A percentile compares a stretch with the other conserved stretches of the same genome.
Evolutionary conservation across 345 rosid species (phyloP).

Genomic region (Dipteronia dyeriana): DNA sequence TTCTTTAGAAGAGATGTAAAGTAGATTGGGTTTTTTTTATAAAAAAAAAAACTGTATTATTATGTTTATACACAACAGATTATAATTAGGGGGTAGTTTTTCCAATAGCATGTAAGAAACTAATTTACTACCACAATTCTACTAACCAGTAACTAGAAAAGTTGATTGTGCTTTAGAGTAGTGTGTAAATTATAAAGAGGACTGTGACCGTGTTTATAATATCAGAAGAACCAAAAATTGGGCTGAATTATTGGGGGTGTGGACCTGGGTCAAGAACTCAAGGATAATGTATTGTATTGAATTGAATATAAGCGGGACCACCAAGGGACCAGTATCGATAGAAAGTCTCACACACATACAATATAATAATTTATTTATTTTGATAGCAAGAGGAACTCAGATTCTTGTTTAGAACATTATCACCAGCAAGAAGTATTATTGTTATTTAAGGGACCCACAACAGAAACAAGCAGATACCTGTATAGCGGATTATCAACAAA

Average conservation of each 20-base stretch:
- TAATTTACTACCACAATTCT: too few relatives aligned
- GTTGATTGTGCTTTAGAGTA: not conserved
- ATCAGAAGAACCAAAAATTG: not conserved
- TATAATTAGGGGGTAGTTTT: too few relatives aligned
- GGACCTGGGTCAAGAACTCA: not conserved
- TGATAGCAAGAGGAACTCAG: slow-evolving; percentile 24
- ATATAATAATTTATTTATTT: too few relatives aligned
- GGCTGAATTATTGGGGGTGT: slow-evolving; percentile 14
- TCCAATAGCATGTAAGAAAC: too few relatives aligned
- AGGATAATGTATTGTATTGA: slow-evolving; percentile 11
- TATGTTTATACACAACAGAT: too few relatives aligned
- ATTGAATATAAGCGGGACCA: too few relatives aligned
- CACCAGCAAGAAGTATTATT: slow-evolving; percentile 35
- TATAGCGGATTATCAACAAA: slow-evolving; percentile 11
- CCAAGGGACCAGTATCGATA: slow-evolving; percentile 13
- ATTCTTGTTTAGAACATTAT: slow-evolving; percentile 23
- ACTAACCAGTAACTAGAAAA: not conserved
- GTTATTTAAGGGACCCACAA: slow-evolving; percentile 32
- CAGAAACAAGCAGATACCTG: not conserved
- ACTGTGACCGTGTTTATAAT: too few relatives aligned
- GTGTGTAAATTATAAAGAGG: not conserved
- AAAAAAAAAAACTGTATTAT: too few relatives aligned
- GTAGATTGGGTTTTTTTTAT: too few relatives aligned
- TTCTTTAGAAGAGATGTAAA: too few relatives aligned
- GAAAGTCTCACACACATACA: too few relatives aligned